phyloP scores from a whole-genome alignment of 495 filamentous ascomycete species.

The Pseudevernia furfuracea region DNA sequence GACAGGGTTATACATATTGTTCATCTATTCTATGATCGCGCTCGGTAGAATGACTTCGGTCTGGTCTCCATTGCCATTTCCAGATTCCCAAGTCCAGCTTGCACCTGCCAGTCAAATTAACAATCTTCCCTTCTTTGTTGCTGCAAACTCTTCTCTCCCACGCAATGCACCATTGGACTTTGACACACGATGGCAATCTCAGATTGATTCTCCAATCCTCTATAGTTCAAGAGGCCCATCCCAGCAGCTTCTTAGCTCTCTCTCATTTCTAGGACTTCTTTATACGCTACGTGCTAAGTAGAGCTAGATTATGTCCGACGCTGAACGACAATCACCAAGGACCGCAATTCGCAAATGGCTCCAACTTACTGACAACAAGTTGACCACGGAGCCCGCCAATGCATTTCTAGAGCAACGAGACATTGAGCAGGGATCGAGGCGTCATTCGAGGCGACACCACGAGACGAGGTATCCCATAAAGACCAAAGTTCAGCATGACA shows the following conservation, averaged over 20 bases:
- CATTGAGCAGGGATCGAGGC: not conserved
- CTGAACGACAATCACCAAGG: slow-evolving; percentile 19
- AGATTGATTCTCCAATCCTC: not conserved
- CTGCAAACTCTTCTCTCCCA: not conserved
- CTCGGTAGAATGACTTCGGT: not conserved
- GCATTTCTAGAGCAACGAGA: not conserved
- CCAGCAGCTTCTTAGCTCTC: not conserved
- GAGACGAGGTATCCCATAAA: not conserved
- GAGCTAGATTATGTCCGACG: slow-evolving; percentile 9
- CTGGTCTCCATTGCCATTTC: not conserved
- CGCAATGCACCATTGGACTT: not conserved
- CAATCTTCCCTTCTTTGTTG: not conserved
- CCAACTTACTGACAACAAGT: not conserved
- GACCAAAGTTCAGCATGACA: not conserved
- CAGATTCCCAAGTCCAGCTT: not conserved
- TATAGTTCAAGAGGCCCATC: not conserved
- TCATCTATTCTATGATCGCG: not conserved
- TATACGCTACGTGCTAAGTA: not conserved
- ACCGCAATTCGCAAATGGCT: slow-evolving; percentile 23
- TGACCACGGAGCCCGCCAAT: not conserved
- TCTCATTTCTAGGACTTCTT: not conserved
- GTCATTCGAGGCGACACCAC: not conserved
- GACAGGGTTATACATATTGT: not conserved
- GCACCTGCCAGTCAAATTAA: not conserved
- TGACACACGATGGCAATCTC: not conserved